phyloP scores from a whole-genome alignment of 108 stramenopile species.

The Skeletonema tropicum region DNA sequence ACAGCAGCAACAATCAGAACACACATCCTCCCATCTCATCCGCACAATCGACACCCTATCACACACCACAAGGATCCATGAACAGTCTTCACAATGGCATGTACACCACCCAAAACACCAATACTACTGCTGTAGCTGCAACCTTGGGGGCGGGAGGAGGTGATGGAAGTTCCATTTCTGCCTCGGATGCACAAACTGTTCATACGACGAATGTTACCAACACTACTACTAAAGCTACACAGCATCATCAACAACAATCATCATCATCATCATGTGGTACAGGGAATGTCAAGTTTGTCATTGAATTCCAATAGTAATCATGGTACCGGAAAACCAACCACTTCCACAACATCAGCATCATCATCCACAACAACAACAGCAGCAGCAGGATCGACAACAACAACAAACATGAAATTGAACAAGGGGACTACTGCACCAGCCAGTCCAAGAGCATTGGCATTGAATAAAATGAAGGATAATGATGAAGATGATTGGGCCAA shows the following conservation, averaged over 20 bases:
- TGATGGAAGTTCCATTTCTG: not conserved
- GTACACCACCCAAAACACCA: not conserved
- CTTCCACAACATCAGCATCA: too few species aligned
- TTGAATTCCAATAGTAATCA: not conserved
- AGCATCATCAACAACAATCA: not conserved
- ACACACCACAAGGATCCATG: not conserved
- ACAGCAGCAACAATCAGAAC: slow-evolving; percentile 1
- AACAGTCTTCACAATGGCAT: not conserved
- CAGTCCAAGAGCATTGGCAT: slow-evolving; percentile 21
- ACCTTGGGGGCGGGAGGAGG: not conserved
- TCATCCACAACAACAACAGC: too few species aligned
- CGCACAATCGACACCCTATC: not conserved
- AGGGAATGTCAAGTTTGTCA: not conserved
- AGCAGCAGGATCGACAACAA: not conserved
- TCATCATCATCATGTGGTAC: not conserved
- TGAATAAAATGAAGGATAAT: slow-evolving; percentile 33
- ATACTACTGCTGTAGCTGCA: not conserved
- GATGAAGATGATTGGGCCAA: slow-evolving; percentile 58
- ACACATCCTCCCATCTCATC: not conserved
- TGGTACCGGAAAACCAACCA: not conserved
- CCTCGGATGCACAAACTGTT: slow-evolving; percentile 1
- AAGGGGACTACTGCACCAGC: slow-evolving; percentile 2
- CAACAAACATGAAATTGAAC: slow-evolving; percentile 12
- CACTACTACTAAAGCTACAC: too few species aligned
- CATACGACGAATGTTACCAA: not conserved